Evolutionary conservation across 306 rosid genomes (phyloP), one percentile per base, ranked within the genome.

Genomic region (Pachyrhizus erosus): DNA sequence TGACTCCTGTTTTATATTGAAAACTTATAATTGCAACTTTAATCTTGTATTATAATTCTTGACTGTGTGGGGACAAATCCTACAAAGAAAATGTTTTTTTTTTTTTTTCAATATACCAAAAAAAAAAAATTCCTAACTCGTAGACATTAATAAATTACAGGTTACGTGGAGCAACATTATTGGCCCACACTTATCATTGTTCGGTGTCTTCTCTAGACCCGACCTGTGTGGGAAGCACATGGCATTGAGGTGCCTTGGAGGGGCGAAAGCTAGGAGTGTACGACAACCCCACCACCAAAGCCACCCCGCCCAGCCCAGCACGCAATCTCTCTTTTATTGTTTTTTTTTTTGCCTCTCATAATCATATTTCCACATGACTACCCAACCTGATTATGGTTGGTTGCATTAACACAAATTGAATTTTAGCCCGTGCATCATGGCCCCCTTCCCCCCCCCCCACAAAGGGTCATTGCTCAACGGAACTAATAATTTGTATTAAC

Each of bases 201-300:
- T 51, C 70, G 62, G 54, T 71, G 27, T 57, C 70, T 78, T 73
- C 45, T 51, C 2, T n/a, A 15, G n/a, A 29, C 1, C 14, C 54
- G 21, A 42, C 39, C 51, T 37, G 27, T 24, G 79, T 80, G 81
- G 86, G 72, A 48, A 80, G 91, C 91, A 83, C 91, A 86, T 88
- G 91, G 80, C 24, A 37, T 58, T 68, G n/a, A 33, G 67, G 39
- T 66, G 40, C 37, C 71, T 64, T 70, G 17, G 76, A 48, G 70
- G 43, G 21, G 49, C 11, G 75, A 70, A 37, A 79, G 55, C 33
- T 29, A 46, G 5, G 48, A 12, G 29, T 49, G 77, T 60, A 84
- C 69, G 80, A 81, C 82, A 69, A 68, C 82, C 75, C 60, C 69
- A 68, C 42, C 73, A 76, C 69, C 76, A 76, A 76, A 67, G n/a